A percentile compares a stretch with the other conserved stretches of the same genome.
Conservation (phyloP, 2,329 filamentous ascomycete genomes). For the Diaporthe amygdali region DNA sequence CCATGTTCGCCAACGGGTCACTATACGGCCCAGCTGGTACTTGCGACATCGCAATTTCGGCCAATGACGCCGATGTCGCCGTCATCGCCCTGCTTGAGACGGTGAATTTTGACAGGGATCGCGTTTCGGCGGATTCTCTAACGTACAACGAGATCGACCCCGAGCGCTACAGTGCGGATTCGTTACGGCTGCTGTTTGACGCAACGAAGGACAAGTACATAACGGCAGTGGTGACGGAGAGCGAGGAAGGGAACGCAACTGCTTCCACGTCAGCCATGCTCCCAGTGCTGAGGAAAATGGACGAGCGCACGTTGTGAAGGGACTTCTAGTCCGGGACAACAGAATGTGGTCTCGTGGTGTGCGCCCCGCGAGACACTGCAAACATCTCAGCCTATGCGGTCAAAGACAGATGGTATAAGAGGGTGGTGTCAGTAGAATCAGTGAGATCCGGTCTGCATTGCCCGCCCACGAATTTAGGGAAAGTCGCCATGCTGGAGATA, state of each 20-base stretch:
- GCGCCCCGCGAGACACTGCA: neutral
- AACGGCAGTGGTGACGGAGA: constrained; percentile 88
- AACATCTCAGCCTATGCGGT: neutral
- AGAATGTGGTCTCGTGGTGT: neutral
- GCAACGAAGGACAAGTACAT: constrained; percentile 88
- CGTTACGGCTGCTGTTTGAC: constrained; percentile 80
- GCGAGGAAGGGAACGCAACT: constrained; percentile 89
- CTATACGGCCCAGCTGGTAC: constrained; percentile 90
- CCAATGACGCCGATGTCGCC: constrained; percentile 75
- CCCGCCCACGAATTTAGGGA: too few relatives aligned
- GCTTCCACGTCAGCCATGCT: constrained; percentile 87
- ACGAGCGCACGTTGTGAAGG: constrained; percentile 49
- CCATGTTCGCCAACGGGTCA: constrained; percentile 93
- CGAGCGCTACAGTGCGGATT: constrained; percentile 64
- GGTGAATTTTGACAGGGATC: constrained; percentile 87
- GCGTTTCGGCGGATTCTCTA: constrained; percentile 89
- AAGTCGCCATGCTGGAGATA: neutral
- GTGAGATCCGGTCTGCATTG: neutral
- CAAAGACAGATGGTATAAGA: neutral
- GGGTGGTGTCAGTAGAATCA: neutral
- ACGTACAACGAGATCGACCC: constrained; percentile 91
- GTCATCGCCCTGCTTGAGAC: constrained; percentile 93
- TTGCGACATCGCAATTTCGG: constrained; percentile 83
- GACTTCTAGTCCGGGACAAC: constrained; percentile 35
- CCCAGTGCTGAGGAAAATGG: constrained; percentile 60